Percentiles rank a stretch among this genome's conserved stretches.
Conservation (phyloP, 169 alveolate species). For the Eimeria maxima region DNA sequence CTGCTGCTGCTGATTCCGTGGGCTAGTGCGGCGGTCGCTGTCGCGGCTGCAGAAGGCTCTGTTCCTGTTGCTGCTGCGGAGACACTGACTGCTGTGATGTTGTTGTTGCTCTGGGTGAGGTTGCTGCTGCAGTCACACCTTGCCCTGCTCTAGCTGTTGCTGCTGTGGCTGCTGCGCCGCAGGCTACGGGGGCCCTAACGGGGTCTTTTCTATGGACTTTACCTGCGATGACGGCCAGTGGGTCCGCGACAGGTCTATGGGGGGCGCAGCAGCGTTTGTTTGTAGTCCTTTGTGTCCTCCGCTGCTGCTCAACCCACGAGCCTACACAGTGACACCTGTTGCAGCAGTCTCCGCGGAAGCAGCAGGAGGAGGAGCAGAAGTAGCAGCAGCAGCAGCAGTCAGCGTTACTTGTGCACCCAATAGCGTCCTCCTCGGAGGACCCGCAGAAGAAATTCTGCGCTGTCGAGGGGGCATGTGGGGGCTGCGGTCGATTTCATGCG, state of each 20-base stretch:
- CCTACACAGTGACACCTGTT: slow-evolving; percentile 25
- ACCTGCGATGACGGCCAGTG: slow-evolving; percentile 51
- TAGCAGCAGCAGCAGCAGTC: slow-evolving; percentile 51
- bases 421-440: slow-evolving; percentile 47
- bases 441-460: slow-evolving; percentile 10
- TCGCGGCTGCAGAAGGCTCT: not conserved
- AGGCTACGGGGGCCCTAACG: slow-evolving; percentile 51
- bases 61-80: not conserved
- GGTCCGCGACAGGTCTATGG: slow-evolving; percentile 12
- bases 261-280: not conserved
- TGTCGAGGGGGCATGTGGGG: slow-evolving; percentile 58
- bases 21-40: not conserved
- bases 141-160: slow-evolving; percentile 4
- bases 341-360: slow-evolving; percentile 26
- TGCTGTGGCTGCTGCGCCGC: slow-evolving; percentile 1
- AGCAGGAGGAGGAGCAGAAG: not conserved
- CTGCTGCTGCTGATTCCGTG: not conserved
- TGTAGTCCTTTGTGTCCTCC: slow-evolving; percentile 50
- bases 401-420: not conserved
- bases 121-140: slow-evolving; percentile 3
- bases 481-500: slow-evolving; percentile 55
- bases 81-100: not conserved
- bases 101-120: not conserved
- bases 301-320: slow-evolving; percentile 26
- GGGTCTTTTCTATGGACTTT: not conserved